Evolutionary conservation across 441 rosid species (phyloP).

Genomic region (Croton setiger): DNA sequence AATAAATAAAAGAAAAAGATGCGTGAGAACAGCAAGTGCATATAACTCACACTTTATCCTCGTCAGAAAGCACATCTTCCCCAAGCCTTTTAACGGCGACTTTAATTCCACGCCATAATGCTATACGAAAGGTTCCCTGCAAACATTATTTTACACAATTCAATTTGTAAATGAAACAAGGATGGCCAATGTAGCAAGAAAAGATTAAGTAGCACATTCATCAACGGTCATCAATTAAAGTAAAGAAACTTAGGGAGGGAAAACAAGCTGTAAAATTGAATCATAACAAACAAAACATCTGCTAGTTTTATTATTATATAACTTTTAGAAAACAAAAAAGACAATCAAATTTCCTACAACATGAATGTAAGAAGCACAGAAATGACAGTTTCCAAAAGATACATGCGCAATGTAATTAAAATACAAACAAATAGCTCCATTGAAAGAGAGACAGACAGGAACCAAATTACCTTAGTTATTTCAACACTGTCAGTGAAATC

Average conservation of each 20-base stretch:
- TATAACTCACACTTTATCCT: constrained; percentile 76
- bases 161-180: constrained; percentile 4
- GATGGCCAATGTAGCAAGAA: not conserved
- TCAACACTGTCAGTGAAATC: constrained; percentile 77
- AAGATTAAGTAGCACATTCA: not conserved
- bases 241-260: not conserved
- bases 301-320: not conserved
- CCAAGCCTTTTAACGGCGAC: constrained; percentile 89
- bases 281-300: not conserved
- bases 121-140: constrained; percentile 82
- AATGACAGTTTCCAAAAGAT: not conserved
- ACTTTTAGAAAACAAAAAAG: not conserved
- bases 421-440: not conserved
- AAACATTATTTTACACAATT: constrained; percentile 14
- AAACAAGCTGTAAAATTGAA: not conserved
- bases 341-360: not conserved
- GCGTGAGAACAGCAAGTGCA: constrained; percentile 1
- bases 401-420: not conserved
- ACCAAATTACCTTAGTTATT: constrained; percentile 70
- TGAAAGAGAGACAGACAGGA: constrained; percentile 5
- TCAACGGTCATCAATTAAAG: not conserved
- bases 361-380: not conserved
- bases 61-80: constrained; percentile 64
- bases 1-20: not conserved
- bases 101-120: constrained; percentile 88